Evolutionary conservation across 768 basidiomycete genomes (phyloP).

Genomic region (Tricholomella constricta): DNA sequence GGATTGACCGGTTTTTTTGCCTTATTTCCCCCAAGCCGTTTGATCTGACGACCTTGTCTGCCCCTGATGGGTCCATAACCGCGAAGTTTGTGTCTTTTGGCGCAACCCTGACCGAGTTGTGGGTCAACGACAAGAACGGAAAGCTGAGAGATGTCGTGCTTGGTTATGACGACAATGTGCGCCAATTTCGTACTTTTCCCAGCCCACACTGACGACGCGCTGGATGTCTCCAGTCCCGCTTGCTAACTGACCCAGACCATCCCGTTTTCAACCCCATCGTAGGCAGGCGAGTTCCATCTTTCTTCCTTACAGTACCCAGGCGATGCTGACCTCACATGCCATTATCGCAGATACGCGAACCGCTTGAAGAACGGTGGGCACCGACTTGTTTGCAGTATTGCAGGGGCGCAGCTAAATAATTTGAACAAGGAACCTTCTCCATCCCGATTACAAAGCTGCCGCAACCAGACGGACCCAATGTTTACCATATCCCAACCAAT

Average conservation of each 20-base stretch:
- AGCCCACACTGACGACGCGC: background rate
- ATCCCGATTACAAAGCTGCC: slow-evolving; percentile 52
- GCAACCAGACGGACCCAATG: slow-evolving; percentile 42
- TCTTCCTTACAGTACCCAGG: background rate
- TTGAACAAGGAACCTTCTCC: slow-evolving; percentile 54
- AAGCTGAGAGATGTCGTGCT: slow-evolving; percentile 54
- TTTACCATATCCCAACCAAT: slow-evolving; percentile 53
- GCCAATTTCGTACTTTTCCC: slow-evolving; percentile 13
- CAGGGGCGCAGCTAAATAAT: no score
- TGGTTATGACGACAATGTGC: slow-evolving; percentile 57
- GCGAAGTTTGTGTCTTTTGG: slow-evolving; percentile 62
- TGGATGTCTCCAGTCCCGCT: slow-evolving; percentile 28
- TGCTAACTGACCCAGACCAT: slow-evolving; percentile 47
- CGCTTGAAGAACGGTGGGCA: slow-evolving; percentile 49
- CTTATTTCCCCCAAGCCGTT: slow-evolving; percentile 38
- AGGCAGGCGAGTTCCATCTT: slow-evolving; percentile 28
- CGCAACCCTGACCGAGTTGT: slow-evolving; percentile 55
- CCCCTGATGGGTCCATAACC: slow-evolving; percentile 57
- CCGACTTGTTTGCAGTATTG: background rate
- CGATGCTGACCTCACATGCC: background rate
- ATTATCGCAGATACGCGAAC: slow-evolving; percentile 50
- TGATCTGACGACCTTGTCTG: slow-evolving; percentile 45
- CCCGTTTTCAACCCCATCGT: slow-evolving; percentile 47
- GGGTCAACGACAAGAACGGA: slow-evolving; percentile 54
- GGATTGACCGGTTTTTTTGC: no score